These are phyloP conservation scores for Carallia brachiata DNA, from an alignment of 345 rosid genomes.

Conservation along the genomic window DNA sequence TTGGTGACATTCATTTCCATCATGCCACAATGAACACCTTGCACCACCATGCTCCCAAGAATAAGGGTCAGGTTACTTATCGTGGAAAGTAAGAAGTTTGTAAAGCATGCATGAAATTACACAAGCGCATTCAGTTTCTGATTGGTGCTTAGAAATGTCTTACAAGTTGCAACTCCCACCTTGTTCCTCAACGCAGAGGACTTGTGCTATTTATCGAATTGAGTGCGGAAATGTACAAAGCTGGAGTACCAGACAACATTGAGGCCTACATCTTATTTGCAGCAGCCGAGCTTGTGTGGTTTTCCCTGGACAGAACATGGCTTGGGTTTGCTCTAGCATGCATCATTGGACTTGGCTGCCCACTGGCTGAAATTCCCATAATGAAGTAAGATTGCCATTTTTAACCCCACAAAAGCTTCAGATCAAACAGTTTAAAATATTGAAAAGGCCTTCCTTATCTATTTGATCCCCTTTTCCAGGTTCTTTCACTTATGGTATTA, in stretches of 20 bases:
- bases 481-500: slow-evolving; percentile 69
- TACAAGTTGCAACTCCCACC: background rate
- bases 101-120: background rate
- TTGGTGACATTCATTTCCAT: background rate
- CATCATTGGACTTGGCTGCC: slow-evolving; percentile 60
- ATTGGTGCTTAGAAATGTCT: background rate
- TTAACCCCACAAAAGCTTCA: background rate
- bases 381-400: slow-evolving; percentile 60
- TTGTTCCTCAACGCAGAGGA: slow-evolving; percentile 37
- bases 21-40: no score
- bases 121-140: background rate
- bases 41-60: no score
- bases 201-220: slow-evolving; percentile 57
- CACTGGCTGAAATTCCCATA: slow-evolving; percentile 74
- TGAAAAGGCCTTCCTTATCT: background rate
- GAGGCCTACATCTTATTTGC: slow-evolving; percentile 77
- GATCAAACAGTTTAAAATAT: background rate
- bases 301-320: slow-evolving; percentile 67
- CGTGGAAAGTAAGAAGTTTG: background rate
- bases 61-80: no score
- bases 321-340: slow-evolving; percentile 69
- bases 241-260: slow-evolving; percentile 62
- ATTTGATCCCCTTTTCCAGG: slow-evolving; percentile 34
- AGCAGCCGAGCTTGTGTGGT: slow-evolving; percentile 68
- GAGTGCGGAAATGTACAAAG: slow-evolving; percentile 76